Evolutionary conservation across 2,329 filamentous ascomycete genomes (phyloP).

Genomic region (Hypoxylon rubiginosum): DNA sequence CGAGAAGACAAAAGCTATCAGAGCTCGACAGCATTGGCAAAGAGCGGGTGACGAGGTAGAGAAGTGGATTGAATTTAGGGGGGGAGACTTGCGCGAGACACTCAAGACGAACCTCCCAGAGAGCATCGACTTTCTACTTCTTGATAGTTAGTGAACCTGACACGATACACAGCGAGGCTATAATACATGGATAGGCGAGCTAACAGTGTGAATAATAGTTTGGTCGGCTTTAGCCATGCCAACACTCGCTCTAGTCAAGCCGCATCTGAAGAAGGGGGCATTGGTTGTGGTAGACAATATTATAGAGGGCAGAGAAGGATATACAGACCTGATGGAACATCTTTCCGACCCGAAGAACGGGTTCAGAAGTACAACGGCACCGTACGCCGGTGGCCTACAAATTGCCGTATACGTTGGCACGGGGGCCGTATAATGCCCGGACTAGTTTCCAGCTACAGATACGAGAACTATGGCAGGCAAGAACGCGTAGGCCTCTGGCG

Average conservation of each 20-base stretch:
- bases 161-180: neutral
- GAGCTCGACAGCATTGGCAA: constrained; percentile 66
- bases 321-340: constrained; percentile 62
- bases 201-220: constrained; percentile 55
- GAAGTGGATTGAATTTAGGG: constrained; percentile 67
- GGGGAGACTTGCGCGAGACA: constrained; percentile 70
- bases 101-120: constrained; percentile 62
- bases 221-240: constrained; percentile 69
- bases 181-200: neutral
- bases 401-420: constrained; percentile 37
- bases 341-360: constrained; percentile 61
- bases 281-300: constrained; percentile 66
- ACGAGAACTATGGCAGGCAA: too few relatives aligned
- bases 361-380: constrained; percentile 64
- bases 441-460: too few relatives aligned
- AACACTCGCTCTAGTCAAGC: constrained; percentile 61
- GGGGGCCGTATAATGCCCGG: neutral
- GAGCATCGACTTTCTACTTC: constrained; percentile 67
- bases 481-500: too few relatives aligned
- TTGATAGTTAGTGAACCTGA: constrained; percentile 67
- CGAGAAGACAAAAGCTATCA: constrained; percentile 65
- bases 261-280: constrained; percentile 61
- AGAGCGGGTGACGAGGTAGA: constrained; percentile 63
- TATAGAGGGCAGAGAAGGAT: constrained; percentile 55
- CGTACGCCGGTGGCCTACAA: constrained; percentile 62